These are phyloP conservation scores for Salvia sclarea DNA, from an alignment of 305 asterid genomes.

Conservation along the genomic window DNA sequence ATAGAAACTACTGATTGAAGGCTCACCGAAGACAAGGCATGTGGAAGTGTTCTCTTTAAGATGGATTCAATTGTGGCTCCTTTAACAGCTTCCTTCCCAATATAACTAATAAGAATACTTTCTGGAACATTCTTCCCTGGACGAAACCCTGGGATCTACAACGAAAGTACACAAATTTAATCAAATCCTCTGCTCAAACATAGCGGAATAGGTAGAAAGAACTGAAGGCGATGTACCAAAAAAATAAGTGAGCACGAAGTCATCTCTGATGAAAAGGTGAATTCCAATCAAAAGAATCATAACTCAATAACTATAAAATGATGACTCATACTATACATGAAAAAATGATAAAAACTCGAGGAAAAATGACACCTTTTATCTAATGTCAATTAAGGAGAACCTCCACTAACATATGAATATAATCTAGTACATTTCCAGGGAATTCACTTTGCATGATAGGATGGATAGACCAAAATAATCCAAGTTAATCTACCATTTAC, in stretches of 20 bases:
- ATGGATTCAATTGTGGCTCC: conserved; percentile 82
- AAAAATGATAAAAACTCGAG: too few relatives aligned
- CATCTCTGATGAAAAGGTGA: neutral
- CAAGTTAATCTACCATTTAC: too few relatives aligned
- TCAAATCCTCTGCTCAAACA: neutral
- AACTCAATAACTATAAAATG: neutral
- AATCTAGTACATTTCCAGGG: neutral
- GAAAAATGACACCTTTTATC: too few relatives aligned
- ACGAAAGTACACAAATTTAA: conserved; percentile 12
- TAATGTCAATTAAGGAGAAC: too few relatives aligned
- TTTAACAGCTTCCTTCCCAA: conserved; percentile 68
- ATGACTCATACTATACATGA: conserved; percentile 2
- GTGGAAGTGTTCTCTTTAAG: conserved; percentile 95
- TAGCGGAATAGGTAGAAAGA: neutral
- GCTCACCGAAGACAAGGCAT: conserved; percentile 88
- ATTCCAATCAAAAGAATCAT: conserved; percentile 3
- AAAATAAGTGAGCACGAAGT: too few relatives aligned
- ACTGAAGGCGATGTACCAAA: neutral
- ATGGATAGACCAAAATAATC: too few relatives aligned
- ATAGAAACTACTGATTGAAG: conserved; percentile 6
- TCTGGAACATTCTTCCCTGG: conserved; percentile 92
- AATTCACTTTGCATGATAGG: too few relatives aligned
- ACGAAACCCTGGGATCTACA: conserved; percentile 96
- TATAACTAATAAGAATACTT: conserved; percentile 58
- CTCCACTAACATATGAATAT: neutral